These are phyloP conservation scores for Omphalotus guepiniiformis DNA, from an alignment of 768 basidiomycete species.

Conservation along the genomic window DNA sequence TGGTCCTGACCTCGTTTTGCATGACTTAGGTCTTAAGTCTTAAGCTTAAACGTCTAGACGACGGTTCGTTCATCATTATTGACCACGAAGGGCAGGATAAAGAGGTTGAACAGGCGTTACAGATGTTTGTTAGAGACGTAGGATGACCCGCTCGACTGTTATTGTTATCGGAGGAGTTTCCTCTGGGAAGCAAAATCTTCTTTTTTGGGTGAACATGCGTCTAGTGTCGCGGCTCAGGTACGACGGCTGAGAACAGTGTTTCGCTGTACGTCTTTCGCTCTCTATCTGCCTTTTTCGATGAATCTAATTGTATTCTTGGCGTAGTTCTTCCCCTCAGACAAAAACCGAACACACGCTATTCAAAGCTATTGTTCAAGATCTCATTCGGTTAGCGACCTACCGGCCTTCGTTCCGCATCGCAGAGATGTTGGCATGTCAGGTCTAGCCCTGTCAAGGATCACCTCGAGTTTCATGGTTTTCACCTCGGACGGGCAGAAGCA, in stretches of 20 bases:
- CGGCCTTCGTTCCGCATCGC: slow-evolving; percentile 77
- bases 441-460: slow-evolving; percentile 83
- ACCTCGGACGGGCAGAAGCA: slow-evolving; percentile 71
- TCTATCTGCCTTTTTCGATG: slow-evolving; percentile 2
- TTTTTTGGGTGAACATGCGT: slow-evolving; percentile 94
- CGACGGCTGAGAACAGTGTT: slow-evolving; percentile 62
- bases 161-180: slow-evolving; percentile 90
- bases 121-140: slow-evolving; percentile 79
- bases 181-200: slow-evolving; percentile 86
- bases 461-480: slow-evolving; percentile 90
- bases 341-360: slow-evolving; percentile 75
- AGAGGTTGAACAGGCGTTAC: slow-evolving; percentile 82
- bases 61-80: slow-evolving; percentile 90
- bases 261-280: slow-evolving; percentile 61
- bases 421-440: slow-evolving; percentile 69
- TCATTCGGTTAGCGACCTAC: slow-evolving; percentile 50
- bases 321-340: slow-evolving; percentile 87
- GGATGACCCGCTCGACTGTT: slow-evolving; percentile 78
- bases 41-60: slow-evolving; percentile 80
- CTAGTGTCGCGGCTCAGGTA: slow-evolving; percentile 95
- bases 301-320: no score
- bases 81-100: slow-evolving; percentile 85
- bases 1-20: no score
- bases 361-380: slow-evolving; percentile 53
- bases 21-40: slow-evolving; percentile 50